These are phyloP conservation scores for Metarhizium guizhouense DNA, from an alignment of 2,329 filamentous ascomycete species.

Conservation along the genomic window DNA sequence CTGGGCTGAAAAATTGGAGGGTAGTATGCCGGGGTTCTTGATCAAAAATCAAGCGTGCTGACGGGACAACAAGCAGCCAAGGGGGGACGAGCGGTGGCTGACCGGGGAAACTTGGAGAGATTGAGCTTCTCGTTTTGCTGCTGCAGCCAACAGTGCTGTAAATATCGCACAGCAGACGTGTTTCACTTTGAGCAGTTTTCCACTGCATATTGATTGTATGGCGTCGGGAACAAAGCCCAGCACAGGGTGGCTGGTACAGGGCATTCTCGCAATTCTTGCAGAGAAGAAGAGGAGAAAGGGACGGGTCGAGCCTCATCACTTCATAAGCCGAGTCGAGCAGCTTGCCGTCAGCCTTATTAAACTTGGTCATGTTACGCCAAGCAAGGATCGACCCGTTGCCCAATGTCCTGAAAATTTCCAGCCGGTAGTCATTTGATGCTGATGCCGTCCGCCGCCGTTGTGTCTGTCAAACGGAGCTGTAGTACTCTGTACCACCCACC, in stretches of 20 bases:
- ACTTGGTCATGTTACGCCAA: background rate
- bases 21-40: background rate
- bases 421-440: background rate
- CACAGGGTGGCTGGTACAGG: background rate
- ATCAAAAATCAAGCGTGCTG: background rate
- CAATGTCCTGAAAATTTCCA: background rate
- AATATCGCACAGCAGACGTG: background rate
- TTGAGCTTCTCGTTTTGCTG: too few relatives aligned
- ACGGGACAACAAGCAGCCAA: too few relatives aligned
- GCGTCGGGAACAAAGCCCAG: background rate
- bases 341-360: background rate
- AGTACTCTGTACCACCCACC: background rate
- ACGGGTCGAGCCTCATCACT: background rate
- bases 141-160: too few relatives aligned
- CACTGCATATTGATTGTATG: background rate
- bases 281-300: background rate
- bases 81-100: too few relatives aligned
- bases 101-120: too few relatives aligned
- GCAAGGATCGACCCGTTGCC: background rate
- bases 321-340: background rate
- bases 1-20: background rate
- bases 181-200: background rate
- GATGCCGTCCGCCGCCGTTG: too few relatives aligned
- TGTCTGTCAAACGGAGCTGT: too few relatives aligned
- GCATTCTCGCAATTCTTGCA: background rate